phyloP scores from a whole-genome alignment of 805 yeast species.

The Candida golubevii region DNA sequence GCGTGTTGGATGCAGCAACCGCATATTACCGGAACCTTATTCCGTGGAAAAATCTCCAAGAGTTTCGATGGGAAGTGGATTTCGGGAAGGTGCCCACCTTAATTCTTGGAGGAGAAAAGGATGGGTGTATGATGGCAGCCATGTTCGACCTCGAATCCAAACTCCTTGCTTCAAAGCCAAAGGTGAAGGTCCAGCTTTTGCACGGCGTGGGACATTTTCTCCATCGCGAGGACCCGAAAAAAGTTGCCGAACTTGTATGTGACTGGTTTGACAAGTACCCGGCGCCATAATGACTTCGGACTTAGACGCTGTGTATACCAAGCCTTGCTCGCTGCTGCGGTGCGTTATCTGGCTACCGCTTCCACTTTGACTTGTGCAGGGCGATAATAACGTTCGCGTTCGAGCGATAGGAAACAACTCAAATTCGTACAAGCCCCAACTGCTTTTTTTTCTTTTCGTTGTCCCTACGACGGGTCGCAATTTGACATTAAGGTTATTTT shows the following conservation, averaged over 20 bases:
- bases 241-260: slow-evolving; percentile 22
- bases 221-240: slow-evolving; percentile 35
- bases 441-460: no score
- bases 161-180: slow-evolving; percentile 15
- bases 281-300: no score
- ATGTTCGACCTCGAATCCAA: slow-evolving; percentile 25
- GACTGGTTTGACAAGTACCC: slow-evolving; percentile 26
- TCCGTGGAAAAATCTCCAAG: slow-evolving; percentile 15
- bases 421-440: no score
- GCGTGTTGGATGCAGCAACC: slow-evolving; percentile 31
- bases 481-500: no score
- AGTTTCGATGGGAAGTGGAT: slow-evolving; percentile 25
- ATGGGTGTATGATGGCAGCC: slow-evolving; percentile 34
- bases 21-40: slow-evolving; percentile 34
- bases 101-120: slow-evolving; percentile 34
- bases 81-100: slow-evolving; percentile 35
- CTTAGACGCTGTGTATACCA: no score
- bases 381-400: no score
- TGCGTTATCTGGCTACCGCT: no score
- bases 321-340: no score
- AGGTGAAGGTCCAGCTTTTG: slow-evolving; percentile 23
- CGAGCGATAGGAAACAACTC: no score
- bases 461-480: no score
- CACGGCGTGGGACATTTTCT: slow-evolving; percentile 35
- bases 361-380: no score